phyloP scores from a whole-genome alignment of 768 basidiomycete species.

The Antrodiella citrinella region DNA sequence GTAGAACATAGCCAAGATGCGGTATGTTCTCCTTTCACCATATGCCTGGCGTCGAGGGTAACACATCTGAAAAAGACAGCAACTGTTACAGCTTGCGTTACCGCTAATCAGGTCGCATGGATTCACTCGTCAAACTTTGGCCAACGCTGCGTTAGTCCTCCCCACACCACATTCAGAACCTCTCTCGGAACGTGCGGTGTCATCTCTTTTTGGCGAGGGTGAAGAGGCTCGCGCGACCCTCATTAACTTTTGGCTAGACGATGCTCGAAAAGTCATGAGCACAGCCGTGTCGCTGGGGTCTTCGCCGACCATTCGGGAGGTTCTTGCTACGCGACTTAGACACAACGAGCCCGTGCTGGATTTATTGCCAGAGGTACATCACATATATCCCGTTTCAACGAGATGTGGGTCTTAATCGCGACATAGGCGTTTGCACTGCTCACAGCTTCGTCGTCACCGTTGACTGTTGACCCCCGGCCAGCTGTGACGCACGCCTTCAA shows the following conservation, averaged over 20 bases:
- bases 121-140: constrained; percentile 65
- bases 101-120: constrained; percentile 61
- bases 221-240: constrained; percentile 57
- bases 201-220: constrained; percentile 65
- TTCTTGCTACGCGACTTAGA: constrained; percentile 47
- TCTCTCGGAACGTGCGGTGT: constrained; percentile 62
- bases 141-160: constrained; percentile 53
- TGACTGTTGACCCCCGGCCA: constrained; percentile 53
- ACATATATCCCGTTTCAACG: neutral
- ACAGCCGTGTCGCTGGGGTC: constrained; percentile 4
- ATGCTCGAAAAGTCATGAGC: constrained; percentile 54
- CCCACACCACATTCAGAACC: constrained; percentile 46
- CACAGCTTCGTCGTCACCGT: constrained; percentile 38
- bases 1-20: neutral
- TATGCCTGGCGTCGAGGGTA: too few species aligned
- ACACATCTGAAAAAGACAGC: constrained; percentile 9
- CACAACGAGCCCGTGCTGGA: constrained; percentile 62
- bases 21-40: too few species aligned
- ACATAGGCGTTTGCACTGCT: constrained; percentile 66
- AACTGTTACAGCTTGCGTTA: constrained; percentile 52
- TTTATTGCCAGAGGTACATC: constrained; percentile 58
- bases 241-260: constrained; percentile 67
- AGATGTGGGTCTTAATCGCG: neutral
- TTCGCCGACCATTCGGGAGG: constrained; percentile 33
- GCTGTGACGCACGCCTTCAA: constrained; percentile 50